These are phyloP conservation scores for Oldenlandia corymbosa DNA, from an alignment of 257 asterid species.

Conservation along the genomic window DNA sequence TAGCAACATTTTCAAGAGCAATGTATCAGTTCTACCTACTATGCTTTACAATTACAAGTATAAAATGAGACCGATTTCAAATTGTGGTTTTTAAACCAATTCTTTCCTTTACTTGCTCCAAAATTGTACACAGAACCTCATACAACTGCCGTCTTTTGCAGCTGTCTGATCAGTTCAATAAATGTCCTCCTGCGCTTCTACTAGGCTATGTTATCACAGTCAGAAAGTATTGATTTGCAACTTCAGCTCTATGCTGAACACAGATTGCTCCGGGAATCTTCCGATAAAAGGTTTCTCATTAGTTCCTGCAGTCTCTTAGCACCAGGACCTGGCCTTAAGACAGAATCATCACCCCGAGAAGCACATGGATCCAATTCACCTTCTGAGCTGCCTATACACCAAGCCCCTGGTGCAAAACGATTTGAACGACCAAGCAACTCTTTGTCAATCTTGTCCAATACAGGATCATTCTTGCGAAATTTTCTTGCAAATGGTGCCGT, in stretches of 20 bases:
- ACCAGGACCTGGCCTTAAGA: constrained; percentile 72
- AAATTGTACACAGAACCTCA: constrained; percentile 33
- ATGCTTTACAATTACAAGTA: constrained; percentile 19
- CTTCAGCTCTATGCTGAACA: constrained; percentile 40
- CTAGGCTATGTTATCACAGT: neutral
- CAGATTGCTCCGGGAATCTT: constrained; percentile 48
- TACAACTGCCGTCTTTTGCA: constrained; percentile 1
- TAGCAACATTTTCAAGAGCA: neutral
- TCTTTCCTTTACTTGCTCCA: constrained; percentile 24
- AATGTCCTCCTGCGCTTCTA: neutral
- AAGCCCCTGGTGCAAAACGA: constrained; percentile 77
- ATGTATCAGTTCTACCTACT: constrained; percentile 20
- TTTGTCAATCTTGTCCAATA: constrained; percentile 72
- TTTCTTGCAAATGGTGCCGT: constrained; percentile 88
- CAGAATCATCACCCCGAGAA: constrained; percentile 60
- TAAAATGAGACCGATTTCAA: constrained; percentile 40
- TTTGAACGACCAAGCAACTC: constrained; percentile 64
- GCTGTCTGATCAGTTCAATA: neutral
- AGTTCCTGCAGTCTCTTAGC: constrained; percentile 62
- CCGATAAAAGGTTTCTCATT: constrained; percentile 47
- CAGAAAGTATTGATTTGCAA: neutral
- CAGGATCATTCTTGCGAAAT: constrained; percentile 75
- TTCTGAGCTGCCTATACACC: constrained; percentile 77
- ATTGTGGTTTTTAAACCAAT: constrained; percentile 11
- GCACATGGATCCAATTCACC: constrained; percentile 71